Percentiles rank a stretch among this genome's conserved stretches.
phyloP scores from a whole-genome alignment of 179 eudicot species.

The Spergularia azorica region DNA sequence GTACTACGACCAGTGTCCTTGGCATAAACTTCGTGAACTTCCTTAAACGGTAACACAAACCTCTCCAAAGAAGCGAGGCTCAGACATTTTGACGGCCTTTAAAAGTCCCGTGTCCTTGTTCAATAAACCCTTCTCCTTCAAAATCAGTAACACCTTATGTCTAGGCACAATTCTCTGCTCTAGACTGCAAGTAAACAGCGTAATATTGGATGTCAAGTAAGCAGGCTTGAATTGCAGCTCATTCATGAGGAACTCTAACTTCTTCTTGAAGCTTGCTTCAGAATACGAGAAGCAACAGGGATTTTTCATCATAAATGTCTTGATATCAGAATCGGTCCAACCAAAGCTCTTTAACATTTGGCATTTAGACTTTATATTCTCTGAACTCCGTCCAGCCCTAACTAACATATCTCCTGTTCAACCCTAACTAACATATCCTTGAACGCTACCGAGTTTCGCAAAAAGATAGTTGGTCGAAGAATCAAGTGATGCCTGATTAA shows the following conservation, averaged over 20 bases:
- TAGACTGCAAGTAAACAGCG: constrained; percentile 24
- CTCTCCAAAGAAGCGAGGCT: constrained; percentile 15
- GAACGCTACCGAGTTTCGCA: not conserved
- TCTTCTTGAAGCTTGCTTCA: constrained; percentile 14
- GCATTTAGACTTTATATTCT: constrained; percentile 16
- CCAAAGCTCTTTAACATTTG: constrained; percentile 37
- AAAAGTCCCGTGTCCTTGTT: not conserved
- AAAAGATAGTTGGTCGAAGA: not conserved
- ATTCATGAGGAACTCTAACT: constrained; percentile 32
- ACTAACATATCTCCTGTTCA: constrained; percentile 19
- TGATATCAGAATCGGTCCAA: constrained; percentile 30
- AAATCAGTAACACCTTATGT: constrained; percentile 6
- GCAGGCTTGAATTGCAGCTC: constrained; percentile 25
- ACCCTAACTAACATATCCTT: constrained; percentile 8
- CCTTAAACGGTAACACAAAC: constrained; percentile 22
- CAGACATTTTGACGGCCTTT: not conserved
- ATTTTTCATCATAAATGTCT: constrained; percentile 1
- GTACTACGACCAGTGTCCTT: not conserved
- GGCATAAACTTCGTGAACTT: not conserved
- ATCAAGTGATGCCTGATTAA: constrained; percentile 10
- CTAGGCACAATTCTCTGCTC: constrained; percentile 39
- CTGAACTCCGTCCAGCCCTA: constrained; percentile 3
- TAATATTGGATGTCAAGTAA: not conserved
- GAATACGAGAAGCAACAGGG: constrained; percentile 12
- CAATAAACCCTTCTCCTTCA: constrained; percentile 23